phyloP scores from a whole-genome alignment of 345 rosid species.

The Lumnitzera littorea region DNA sequence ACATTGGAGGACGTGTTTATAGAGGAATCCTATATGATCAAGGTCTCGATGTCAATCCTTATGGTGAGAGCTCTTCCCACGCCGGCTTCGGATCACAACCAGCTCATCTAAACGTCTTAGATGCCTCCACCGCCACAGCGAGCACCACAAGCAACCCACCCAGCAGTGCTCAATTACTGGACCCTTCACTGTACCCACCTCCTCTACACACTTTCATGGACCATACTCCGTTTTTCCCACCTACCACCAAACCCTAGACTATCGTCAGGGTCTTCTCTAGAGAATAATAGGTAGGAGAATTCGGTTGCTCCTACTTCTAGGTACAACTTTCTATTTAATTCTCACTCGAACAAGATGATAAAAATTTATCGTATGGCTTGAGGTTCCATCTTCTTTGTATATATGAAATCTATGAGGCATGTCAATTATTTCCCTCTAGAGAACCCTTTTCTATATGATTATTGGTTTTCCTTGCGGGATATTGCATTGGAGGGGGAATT shows the following conservation, averaged over 20 bases:
- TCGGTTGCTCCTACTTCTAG: too few species aligned
- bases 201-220: constrained; percentile 34
- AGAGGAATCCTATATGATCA: constrained; percentile 67
- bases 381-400: too few species aligned
- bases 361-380: too few species aligned
- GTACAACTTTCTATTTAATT: too few species aligned
- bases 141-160: not conserved
- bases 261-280: too few species aligned
- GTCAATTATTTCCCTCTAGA: too few species aligned
- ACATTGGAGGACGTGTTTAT: constrained; percentile 66
- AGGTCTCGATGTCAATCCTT: constrained; percentile 21
- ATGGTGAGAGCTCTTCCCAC: constrained; percentile 30
- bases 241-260: constrained; percentile 11
- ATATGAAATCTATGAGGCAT: too few species aligned
- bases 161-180: constrained; percentile 6
- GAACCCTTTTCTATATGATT: too few species aligned
- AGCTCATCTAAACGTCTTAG: constrained; percentile 20
- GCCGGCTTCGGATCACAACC: constrained; percentile 21
- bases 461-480: too few species aligned
- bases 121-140: constrained; percentile 4
- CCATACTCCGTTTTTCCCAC: constrained; percentile 44
- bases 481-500: too few species aligned
- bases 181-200: constrained; percentile 27
- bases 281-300: constrained; percentile 4
- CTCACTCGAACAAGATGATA: too few species aligned